Conservation (phyloP, 2,329 filamentous ascomycete genomes). For the Drechslerella stenobrocha region DNA sequence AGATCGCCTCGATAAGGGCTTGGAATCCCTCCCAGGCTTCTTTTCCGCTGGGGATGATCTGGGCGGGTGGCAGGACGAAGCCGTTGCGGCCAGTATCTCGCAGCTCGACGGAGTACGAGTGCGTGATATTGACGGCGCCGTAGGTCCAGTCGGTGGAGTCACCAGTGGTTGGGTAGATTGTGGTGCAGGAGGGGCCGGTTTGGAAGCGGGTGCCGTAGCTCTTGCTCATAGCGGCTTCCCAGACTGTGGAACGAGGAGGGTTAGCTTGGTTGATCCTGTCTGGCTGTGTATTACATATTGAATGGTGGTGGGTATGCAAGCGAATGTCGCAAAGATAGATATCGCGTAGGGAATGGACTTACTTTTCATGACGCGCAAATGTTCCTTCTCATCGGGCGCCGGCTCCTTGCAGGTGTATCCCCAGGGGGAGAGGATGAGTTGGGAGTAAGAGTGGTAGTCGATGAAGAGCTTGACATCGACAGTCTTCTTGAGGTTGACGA, state of each 20-base stretch:
- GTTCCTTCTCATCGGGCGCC: slow-evolving; percentile 24
- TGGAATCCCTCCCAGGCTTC: slow-evolving; percentile 59
- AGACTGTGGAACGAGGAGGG: slow-evolving; percentile 54
- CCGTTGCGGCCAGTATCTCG: slow-evolving; percentile 60
- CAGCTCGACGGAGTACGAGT: slow-evolving; percentile 60
- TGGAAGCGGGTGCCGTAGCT: slow-evolving; percentile 59
- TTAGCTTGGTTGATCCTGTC: no score
- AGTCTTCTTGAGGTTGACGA: slow-evolving; percentile 56
- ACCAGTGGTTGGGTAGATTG: slow-evolving; percentile 64
- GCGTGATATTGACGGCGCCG: slow-evolving; percentile 57
- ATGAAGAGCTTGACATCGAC: slow-evolving; percentile 60
- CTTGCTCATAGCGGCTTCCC: slow-evolving; percentile 61
- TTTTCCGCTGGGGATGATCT: slow-evolving; percentile 59
- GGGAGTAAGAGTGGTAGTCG: slow-evolving; percentile 68
- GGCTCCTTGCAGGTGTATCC: slow-evolving; percentile 31
- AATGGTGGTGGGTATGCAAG: no score
- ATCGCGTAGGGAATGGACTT: no score
- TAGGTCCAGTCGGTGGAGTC: slow-evolving; percentile 58
- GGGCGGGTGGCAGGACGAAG: slow-evolving; percentile 60
- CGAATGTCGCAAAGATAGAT: no score
- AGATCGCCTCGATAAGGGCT: slow-evolving; percentile 55
- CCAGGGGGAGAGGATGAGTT: slow-evolving; percentile 55
- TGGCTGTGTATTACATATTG: no score
- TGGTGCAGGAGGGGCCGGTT: slow-evolving; percentile 62
- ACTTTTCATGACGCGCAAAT: slow-evolving; percentile 59